These are phyloP conservation scores for Colletotrichum ledebouriae DNA, from an alignment of 2,329 filamentous ascomycete species.

Conservation along the genomic window DNA sequence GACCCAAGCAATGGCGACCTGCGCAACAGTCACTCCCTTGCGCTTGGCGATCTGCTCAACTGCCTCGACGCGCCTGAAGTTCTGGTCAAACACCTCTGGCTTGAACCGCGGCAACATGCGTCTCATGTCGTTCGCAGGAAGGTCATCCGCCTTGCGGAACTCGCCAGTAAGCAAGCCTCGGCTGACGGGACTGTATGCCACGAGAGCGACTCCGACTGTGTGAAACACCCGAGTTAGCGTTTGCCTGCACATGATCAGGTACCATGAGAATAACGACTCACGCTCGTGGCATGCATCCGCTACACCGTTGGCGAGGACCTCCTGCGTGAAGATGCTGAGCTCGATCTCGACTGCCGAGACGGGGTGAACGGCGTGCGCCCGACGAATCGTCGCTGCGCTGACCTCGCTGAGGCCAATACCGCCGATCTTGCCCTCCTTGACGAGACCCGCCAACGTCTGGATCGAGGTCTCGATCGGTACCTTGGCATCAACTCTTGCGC, in stretches of 20 bases:
- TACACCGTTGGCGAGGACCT: conserved; percentile 57
- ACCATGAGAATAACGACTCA: conserved; percentile 1
- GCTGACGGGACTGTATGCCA: conserved; percentile 65
- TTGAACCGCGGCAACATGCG: conserved; percentile 59
- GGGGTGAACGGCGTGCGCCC: conserved; percentile 52
- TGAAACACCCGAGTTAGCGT: conserved; percentile 39
- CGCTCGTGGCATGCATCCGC: conserved; percentile 59
- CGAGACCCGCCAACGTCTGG: conserved; percentile 48
- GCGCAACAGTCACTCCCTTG: conserved; percentile 62
- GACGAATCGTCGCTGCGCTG: conserved; percentile 56
- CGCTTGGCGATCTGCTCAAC: conserved; percentile 60
- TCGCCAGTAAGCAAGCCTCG: conserved; percentile 63
- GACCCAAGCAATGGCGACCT: conserved; percentile 71
- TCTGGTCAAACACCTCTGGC: conserved; percentile 65
- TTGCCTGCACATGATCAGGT: conserved; percentile 6
- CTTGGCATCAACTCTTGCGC: conserved; percentile 54
- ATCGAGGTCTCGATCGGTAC: conserved; percentile 61
- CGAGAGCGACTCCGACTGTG: conserved; percentile 54
- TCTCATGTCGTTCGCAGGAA: conserved; percentile 62
- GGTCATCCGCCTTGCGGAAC: conserved; percentile 56
- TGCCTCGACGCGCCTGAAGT: conserved; percentile 61
- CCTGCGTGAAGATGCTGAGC: conserved; percentile 55
- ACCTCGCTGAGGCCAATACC: conserved; percentile 59
- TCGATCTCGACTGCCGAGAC: conserved; percentile 61
- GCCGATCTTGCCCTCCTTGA: conserved; percentile 56